These are phyloP conservation scores for Abelmoschus esculentus DNA, from an alignment of 345 rosid genomes.

Conservation along the genomic window DNA sequence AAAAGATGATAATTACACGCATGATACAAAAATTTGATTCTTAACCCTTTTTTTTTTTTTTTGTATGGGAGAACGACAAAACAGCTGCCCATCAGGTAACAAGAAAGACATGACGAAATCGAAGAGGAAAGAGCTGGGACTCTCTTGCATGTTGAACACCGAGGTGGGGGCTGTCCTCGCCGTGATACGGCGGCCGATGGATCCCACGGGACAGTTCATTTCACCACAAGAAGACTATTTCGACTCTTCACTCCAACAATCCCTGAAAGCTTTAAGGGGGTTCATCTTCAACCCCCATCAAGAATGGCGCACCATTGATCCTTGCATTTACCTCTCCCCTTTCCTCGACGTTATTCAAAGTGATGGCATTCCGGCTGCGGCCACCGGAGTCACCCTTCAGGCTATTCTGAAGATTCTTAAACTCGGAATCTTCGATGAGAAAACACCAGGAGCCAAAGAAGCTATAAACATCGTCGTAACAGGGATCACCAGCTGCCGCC, in stretches of 20 bases:
- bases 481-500: conserved; percentile 68
- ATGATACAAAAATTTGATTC: neutral
- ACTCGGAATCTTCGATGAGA: conserved; percentile 60
- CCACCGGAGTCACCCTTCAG: conserved; percentile 60
- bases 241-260: conserved; percentile 51
- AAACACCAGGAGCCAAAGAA: conserved; percentile 68
- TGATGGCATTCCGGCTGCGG: conserved; percentile 68
- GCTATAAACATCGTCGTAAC: conserved; percentile 47
- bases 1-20: neutral
- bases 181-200: conserved; percentile 57
- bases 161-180: conserved; percentile 86
- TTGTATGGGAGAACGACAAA: conserved; percentile 15
- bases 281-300: conserved; percentile 89
- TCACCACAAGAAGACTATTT: conserved; percentile 42
- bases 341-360: conserved; percentile 78
- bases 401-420: conserved; percentile 60
- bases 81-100: conserved; percentile 1
- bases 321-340: conserved; percentile 67
- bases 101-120: conserved; percentile 20
- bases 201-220: conserved; percentile 28
- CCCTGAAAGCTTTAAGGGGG: conserved; percentile 67
- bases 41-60: conserved; percentile 4
- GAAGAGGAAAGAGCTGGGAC: conserved; percentile 49
- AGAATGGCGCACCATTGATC: conserved; percentile 73
- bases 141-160: conserved; percentile 90